Evolutionary conservation across 2,329 filamentous ascomycete species (phyloP), one percentile per base, ranked within the genome.

Genomic region (Cyphellophora attinorum): DNA sequence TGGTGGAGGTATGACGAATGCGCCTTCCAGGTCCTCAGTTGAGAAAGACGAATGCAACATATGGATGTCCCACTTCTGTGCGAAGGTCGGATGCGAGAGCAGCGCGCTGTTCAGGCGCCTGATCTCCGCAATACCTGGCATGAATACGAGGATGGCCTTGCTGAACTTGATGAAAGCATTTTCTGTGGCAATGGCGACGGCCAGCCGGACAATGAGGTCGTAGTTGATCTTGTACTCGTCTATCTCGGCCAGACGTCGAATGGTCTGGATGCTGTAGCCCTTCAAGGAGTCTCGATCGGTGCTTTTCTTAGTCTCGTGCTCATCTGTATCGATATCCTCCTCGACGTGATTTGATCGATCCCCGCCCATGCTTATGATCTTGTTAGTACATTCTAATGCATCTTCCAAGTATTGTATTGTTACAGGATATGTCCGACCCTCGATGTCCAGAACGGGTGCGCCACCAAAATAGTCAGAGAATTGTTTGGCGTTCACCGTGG

Each of bases 201-300:
- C 76, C 11, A 98, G 63, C 46, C 81, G 80, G 3, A 85, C 71
- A 31, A 96, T 82, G 5, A 98, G 67, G 27, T 88, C 81, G 50
- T 86, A 94, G 42, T 94, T 85, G 46, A 98, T 86, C 13, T 80
- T 77, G 54, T 94, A 94, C 53, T 96, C 88, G 51, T 98, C 83
- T 41, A 95, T 76, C 37, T 79, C 78, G 8, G 77, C 61, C 17
- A 98, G 65, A 0, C 81, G 81, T 36, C 76, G 79, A 33, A 77
- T 72, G 3, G 89, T 96, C 44, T 79, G 72, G 21, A 71, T 63
- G 39, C 81, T 89, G 57, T 96, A 95, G 4, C 72, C 69, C 19
- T 74, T 68, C 10, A 41, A 37, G 6, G 40, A 31, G 13, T 38
- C 34, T 14, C 11, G 18, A 14, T 40, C 30, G 16, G 40, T 27